These are phyloP conservation scores for Pseudogymnoascus sp. DNA, from an alignment of 2,329 filamentous ascomycete genomes.

Conservation along the genomic window DNA sequence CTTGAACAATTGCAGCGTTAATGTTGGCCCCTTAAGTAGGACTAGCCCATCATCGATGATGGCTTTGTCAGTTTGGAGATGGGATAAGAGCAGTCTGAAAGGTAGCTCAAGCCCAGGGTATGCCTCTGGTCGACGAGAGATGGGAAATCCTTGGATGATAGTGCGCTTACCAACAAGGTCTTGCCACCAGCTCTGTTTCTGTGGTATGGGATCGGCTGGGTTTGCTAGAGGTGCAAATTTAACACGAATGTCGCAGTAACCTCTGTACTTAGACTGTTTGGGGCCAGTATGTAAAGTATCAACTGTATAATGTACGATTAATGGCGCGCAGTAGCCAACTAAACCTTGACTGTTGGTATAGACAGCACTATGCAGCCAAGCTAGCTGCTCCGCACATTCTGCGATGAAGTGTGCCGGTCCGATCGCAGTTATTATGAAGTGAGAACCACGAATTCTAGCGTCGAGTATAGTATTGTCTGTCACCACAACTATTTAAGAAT, in stretches of 20 bases:
- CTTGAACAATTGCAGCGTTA: not conserved
- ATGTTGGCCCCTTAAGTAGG: not conserved
- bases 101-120: not conserved
- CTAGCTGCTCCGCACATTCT: not conserved
- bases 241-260: not conserved
- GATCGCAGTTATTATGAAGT: not conserved
- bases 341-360: not conserved
- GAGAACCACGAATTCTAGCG: not conserved
- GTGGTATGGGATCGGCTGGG: not conserved
- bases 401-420: not conserved
- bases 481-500: not conserved
- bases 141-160: not conserved
- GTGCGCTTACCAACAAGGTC: not conserved
- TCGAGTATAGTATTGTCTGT: slow-evolving; percentile 2
- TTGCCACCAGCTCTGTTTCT: not conserved
- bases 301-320: not conserved
- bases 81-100: not conserved
- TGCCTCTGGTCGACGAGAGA: not conserved
- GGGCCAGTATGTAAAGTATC: not conserved
- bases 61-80: not conserved
- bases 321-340: not conserved
- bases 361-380: not conserved
- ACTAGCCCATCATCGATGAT: not conserved
- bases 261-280: not conserved
- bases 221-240: not conserved